Evolutionary conservation across 2,329 filamentous ascomycete species (phyloP), one percentile per base, ranked within the genome.

Genomic region (Nemania serpens): DNA sequence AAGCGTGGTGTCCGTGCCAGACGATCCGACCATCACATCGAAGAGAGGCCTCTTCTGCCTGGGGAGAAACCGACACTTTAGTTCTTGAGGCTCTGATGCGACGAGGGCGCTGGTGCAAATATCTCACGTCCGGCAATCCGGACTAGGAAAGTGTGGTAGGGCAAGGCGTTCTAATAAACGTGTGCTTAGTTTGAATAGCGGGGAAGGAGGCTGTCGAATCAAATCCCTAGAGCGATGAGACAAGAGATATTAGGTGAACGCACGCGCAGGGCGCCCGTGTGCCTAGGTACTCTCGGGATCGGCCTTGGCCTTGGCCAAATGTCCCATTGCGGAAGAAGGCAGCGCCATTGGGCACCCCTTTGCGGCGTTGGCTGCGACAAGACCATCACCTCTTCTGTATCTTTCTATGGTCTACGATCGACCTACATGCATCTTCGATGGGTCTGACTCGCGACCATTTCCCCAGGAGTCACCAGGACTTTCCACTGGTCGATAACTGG

Each of bases 381-480:
- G 11, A 39, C 55, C 51, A 52, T 55, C 20, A 29, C 50, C 37
- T 36, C 33, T 55, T 56, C 52, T 43, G 29, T 46, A 52, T 37
- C 10, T 45, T 53, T 47, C 51, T 36, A 59, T 45, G 65, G 62
- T 63, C 64, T 65, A 64, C 61, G 61, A 59, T 64, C 62, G 59
- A 60, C 25, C 57, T 58, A 59, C 58, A 58, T 64, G 65, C 65
- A 68, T 58, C 66, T 67, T 62, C 45, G 53, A 65, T 54, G 25
- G 52, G 59, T 50, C 59, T 58, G 55, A 62, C 41, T 52, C 42
- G 34, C 48, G 17, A 48, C 33, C 47, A n/a, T 42, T 25, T 46
- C 50, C 41, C 41, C 43, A 50, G 39, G 43, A 36, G 10, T 41
- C 55, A 45, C 37, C 45, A 29, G 41, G 41, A 29, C 25, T 29